phyloP scores from a whole-genome alignment of 495 filamentous ascomycete species.

The Staphylotrichum tortipilum region DNA sequence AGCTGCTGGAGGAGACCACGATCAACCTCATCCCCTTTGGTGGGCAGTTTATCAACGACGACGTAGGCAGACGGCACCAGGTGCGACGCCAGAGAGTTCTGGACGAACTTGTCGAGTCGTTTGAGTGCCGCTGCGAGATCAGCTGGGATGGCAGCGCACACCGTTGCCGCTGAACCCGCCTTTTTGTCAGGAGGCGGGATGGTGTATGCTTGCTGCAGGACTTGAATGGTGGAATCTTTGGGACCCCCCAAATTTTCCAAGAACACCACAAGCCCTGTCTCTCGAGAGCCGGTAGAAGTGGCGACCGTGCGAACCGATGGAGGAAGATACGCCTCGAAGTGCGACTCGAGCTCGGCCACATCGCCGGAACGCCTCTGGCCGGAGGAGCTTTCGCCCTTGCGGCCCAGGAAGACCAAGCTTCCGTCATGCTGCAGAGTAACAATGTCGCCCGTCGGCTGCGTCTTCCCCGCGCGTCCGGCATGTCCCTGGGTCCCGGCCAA shows the following conservation, averaged over 20 bases:
- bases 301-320: neutral
- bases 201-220: neutral
- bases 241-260: no score
- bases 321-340: conserved; percentile 22
- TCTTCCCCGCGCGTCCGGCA: conserved; percentile 4
- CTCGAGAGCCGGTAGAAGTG: neutral
- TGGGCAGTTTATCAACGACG: conserved; percentile 39
- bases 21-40: conserved; percentile 43
- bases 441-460: conserved; percentile 53
- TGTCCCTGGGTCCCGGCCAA: neutral
- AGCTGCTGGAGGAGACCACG: conserved; percentile 6
- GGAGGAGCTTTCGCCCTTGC: conserved; percentile 18
- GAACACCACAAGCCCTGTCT: no score
- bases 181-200: neutral
- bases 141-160: neutral
- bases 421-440: conserved; percentile 45
- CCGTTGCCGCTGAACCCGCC: neutral
- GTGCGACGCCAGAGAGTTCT: conserved; percentile 22
- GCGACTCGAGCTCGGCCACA: conserved; percentile 44
- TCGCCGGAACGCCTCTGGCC: conserved; percentile 24
- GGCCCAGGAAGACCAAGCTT: conserved; percentile 38
- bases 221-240: neutral
- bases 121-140: neutral
- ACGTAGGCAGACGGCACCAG: conserved; percentile 49
- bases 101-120: conserved; percentile 14